Evolutionary conservation across 2,329 filamentous ascomycete species (phyloP).

Genomic region (Microdochium trichocladiopsis): DNA sequence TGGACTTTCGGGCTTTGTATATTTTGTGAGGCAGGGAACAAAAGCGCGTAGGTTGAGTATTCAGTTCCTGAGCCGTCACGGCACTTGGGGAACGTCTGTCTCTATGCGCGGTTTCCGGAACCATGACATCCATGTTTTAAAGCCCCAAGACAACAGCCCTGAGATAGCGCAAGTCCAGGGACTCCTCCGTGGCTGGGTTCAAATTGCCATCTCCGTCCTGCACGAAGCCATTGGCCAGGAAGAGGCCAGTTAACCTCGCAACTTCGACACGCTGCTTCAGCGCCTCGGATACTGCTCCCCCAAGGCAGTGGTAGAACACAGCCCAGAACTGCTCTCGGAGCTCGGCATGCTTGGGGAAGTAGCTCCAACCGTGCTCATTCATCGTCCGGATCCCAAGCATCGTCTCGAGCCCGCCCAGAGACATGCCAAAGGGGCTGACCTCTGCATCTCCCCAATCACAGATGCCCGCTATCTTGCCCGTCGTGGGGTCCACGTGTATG

Average conservation of each 20-base stretch:
- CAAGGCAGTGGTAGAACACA: neutral
- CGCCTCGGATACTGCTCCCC: neutral
- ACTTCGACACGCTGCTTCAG: constrained; percentile 1
- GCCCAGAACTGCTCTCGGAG: constrained; percentile 1
- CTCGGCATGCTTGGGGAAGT: neutral
- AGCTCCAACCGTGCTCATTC: constrained; percentile 1
- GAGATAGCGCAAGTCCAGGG: constrained; percentile 1
- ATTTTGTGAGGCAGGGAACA: too few species aligned
- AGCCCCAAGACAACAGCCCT: neutral
- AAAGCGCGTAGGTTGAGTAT: too few species aligned
- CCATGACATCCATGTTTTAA: neutral
- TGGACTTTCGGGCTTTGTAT: too few species aligned
- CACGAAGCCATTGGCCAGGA: neutral
- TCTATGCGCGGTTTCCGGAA: too few species aligned
- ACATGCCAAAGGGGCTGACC: constrained; percentile 10
- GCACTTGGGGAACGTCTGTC: too few species aligned
- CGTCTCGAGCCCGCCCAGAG: constrained; percentile 8
- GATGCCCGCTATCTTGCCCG: constrained; percentile 8
- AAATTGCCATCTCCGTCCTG: neutral
- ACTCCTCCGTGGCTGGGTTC: constrained; percentile 1
- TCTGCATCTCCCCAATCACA: constrained; percentile 8
- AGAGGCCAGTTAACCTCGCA: constrained; percentile 1
- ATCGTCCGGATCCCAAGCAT: constrained; percentile 5
- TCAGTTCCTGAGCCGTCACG: too few species aligned
- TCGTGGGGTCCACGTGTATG: constrained; percentile 9